Evolutionary conservation across 805 yeast species (phyloP).

Genomic region (Candida nemodendra): DNA sequence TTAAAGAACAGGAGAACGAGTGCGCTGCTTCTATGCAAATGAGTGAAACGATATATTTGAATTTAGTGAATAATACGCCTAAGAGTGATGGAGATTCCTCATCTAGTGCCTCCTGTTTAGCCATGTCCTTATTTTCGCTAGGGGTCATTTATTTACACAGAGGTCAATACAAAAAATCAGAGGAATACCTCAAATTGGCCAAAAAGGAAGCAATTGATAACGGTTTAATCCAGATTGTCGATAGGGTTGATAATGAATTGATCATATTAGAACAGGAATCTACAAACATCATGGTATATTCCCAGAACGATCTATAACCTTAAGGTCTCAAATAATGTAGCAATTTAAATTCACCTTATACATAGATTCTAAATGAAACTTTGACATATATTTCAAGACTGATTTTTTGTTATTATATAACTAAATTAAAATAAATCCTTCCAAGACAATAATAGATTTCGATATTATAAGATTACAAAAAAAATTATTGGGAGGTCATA

Average conservation of each 20-base stretch:
- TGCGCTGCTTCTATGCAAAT: conserved; percentile 10
- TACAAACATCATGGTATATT: too few relatives aligned
- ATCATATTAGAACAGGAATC: conserved; percentile 24
- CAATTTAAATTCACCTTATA: too few relatives aligned
- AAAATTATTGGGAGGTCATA: conserved; percentile 68
- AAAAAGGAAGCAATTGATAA: conserved; percentile 66
- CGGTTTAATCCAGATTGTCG: conserved; percentile 60
- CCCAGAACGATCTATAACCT: too few relatives aligned
- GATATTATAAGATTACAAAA: conserved; percentile 15
- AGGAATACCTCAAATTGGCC: conserved; percentile 62
- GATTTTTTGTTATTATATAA: conserved; percentile 16
- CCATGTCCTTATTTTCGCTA: conserved; percentile 78
- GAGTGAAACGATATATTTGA: conserved; percentile 23
- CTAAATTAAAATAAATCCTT: conserved; percentile 14
- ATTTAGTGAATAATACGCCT: conserved; percentile 12
- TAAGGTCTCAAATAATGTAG: too few relatives aligned
- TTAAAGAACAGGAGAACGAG: conserved; percentile 11
- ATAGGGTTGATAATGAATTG: conserved; percentile 64
- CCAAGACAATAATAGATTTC: conserved; percentile 6
- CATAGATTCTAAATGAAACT: too few relatives aligned
- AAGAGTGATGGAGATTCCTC: conserved; percentile 4
- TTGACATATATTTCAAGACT: too few relatives aligned
- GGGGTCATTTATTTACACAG: conserved; percentile 75
- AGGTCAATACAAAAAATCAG: conserved; percentile 56
- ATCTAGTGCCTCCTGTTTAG: conserved; percentile 36